These are phyloP conservation scores for Sungouiella blattae DNA, from an alignment of 805 yeast genomes.

Conservation along the genomic window DNA sequence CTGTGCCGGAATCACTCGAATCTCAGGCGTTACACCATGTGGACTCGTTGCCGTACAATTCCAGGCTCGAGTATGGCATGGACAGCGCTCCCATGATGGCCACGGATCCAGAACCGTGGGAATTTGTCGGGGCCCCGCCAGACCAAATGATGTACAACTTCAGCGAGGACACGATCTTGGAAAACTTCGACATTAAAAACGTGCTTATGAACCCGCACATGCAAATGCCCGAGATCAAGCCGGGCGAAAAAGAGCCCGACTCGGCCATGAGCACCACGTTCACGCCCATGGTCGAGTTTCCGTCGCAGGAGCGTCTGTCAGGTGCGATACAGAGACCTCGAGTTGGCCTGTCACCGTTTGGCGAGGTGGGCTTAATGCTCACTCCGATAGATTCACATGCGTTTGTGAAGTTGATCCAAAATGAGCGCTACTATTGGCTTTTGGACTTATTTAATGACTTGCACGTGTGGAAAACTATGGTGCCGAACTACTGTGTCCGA, in stretches of 20 bases:
- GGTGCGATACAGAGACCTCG: too few species aligned
- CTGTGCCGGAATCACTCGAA: too few species aligned
- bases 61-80: too few species aligned
- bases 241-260: too few species aligned
- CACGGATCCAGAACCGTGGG: background rate
- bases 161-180: conserved; percentile 15
- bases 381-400: conserved; percentile 2
- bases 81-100: too few species aligned
- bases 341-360: too few species aligned
- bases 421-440: conserved; percentile 36
- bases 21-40: too few species aligned
- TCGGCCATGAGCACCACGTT: background rate
- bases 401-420: conserved; percentile 23
- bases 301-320: too few species aligned
- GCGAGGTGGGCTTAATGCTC: too few species aligned
- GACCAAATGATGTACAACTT: background rate
- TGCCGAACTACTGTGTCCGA: conserved; percentile 33
- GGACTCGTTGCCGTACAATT: too few species aligned
- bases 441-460: conserved; percentile 40
- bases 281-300: background rate
- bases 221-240: too few species aligned
- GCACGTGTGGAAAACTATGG: conserved; percentile 32
- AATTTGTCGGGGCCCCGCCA: background rate
- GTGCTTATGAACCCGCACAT: conserved; percentile 17
- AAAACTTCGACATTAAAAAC: conserved; percentile 25